Base-by-base conservation (phyloP, 2,329 filamentous ascomycete genomes). In the Myriosclerotinia scirpicola region DNA sequence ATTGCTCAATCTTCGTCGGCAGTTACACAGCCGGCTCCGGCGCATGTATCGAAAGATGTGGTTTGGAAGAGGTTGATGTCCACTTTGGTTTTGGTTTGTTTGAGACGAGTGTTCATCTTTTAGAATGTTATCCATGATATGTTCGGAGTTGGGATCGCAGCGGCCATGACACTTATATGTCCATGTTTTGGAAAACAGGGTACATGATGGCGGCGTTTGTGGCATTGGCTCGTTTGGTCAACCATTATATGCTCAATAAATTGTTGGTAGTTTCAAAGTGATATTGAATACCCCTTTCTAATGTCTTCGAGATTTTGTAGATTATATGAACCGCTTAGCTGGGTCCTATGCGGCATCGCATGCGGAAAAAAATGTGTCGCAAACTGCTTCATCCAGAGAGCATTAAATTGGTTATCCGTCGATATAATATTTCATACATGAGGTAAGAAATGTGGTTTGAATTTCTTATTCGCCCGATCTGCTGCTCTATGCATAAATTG, bases 391-490 rank as follows among this genome's bases (percentile, higher is more conserved):
- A 62, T 52, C 48, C 9, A 26, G n/a, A 38, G 38, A 12, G 2
- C 2, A 2, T 2, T 11, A 11, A 8, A 9, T 15, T 15, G 34
- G 42, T 14, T 12, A n/a, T n/a, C 7, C 11, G 17, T 26, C 14
- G n/a, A 61, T 15, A 20, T 46, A 17, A 20, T 7, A 17, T 42
- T 64, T 90, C 81, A 96, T 17, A 96, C 77, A 70, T 91, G 87
- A 59, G 87, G 84, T 69, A 93, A 81, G 74, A 91, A 92, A 76
- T 94, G 93, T 75, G 86, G 83, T 79, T 95, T 97, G 79, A 96
- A 96, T 80, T 97, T 98, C 80, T 87, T 92, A 73, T 90, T 96
- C 59, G 93, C 92, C 30, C 95, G 83, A 76, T 98, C 94, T 20
- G 90, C 87, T 2, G 94, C 88, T 14, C 93, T 84, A 71, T 89